phyloP scores from a whole-genome alignment of 106 monocot species.

The Platanthera zijinensis region DNA sequence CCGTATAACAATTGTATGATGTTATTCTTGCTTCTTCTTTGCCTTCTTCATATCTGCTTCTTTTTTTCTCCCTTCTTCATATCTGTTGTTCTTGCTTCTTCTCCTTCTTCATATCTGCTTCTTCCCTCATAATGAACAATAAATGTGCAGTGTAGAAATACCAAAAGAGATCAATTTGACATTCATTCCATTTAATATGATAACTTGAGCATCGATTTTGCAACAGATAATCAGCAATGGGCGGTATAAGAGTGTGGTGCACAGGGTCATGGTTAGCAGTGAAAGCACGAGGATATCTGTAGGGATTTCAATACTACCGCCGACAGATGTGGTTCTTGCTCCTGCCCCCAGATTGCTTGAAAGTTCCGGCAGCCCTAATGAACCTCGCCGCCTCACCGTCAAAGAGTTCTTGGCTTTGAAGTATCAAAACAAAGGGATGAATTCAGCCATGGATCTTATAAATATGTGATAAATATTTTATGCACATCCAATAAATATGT shows the following conservation, averaged over 20 bases:
- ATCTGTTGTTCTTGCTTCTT: too few relatives aligned
- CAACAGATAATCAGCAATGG: background rate
- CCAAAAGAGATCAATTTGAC: too few relatives aligned
- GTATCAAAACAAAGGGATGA: background rate
- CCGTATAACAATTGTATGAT: too few relatives aligned
- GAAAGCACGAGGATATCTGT: background rate
- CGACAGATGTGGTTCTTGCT: background rate
- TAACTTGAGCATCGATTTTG: background rate
- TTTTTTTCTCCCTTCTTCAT: too few relatives aligned
- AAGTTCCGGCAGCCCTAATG: background rate
- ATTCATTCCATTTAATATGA: background rate
- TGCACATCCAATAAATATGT: too few relatives aligned
- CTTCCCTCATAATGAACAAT: too few relatives aligned
- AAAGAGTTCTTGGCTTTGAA: constrained; percentile 1
- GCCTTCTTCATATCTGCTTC: too few relatives aligned
- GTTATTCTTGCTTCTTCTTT: too few relatives aligned
- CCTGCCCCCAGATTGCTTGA: constrained; percentile 1
- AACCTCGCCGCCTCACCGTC: background rate
- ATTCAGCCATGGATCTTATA: background rate
- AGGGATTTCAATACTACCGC: background rate
- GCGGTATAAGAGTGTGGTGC: constrained; percentile 3
- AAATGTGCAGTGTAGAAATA: too few relatives aligned
- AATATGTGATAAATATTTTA: background rate
- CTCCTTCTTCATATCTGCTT: too few relatives aligned
- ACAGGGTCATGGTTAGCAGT: background rate